Conservation (phyloP, 2,329 filamentous ascomycete genomes). For the Pseudopithomyces chartarum region DNA sequence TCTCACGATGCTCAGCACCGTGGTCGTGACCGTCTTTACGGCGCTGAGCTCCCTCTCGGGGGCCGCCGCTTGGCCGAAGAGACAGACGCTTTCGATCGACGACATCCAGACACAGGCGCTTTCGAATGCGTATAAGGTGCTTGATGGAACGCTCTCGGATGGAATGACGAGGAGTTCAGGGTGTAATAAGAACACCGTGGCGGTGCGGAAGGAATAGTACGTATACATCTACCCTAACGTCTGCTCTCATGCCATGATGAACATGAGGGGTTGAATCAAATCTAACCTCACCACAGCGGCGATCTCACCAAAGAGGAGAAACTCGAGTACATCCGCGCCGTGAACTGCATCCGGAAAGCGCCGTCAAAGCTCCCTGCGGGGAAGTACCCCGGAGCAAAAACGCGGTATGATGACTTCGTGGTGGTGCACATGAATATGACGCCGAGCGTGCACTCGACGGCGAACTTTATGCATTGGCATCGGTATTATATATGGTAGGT, state of each 20-base stretch:
- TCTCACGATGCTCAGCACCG: slow-evolving; percentile 25
- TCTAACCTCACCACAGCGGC: slow-evolving; percentile 17
- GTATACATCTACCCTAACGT: neutral
- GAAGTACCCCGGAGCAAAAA: slow-evolving; percentile 37
- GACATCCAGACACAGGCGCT: slow-evolving; percentile 33
- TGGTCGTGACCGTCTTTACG: slow-evolving; percentile 24
- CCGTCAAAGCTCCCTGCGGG: slow-evolving; percentile 31
- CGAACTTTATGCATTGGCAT: slow-evolving; percentile 48
- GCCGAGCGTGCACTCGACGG: slow-evolving; percentile 31
- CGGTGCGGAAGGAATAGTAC: slow-evolving; percentile 53
- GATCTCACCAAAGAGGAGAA: slow-evolving; percentile 35
- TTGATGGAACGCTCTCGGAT: slow-evolving; percentile 35
- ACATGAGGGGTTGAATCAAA: neutral
- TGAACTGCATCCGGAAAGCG: slow-evolving; percentile 35
- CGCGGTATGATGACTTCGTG: slow-evolving; percentile 42
- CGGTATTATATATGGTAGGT: slow-evolving; percentile 48
- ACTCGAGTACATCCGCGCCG: slow-evolving; percentile 39
- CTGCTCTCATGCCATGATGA: neutral
- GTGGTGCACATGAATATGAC: slow-evolving; percentile 40
- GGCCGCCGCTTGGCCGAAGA: slow-evolving; percentile 24
- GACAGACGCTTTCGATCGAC: slow-evolving; percentile 28
- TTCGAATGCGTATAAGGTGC: slow-evolving; percentile 32
- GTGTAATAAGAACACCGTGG: slow-evolving; percentile 48
- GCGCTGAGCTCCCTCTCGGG: slow-evolving; percentile 28
- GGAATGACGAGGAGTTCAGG: slow-evolving; percentile 26